Conservation (phyloP, 148 eudicot genomes). For the Rhododendron simsii region DNA sequence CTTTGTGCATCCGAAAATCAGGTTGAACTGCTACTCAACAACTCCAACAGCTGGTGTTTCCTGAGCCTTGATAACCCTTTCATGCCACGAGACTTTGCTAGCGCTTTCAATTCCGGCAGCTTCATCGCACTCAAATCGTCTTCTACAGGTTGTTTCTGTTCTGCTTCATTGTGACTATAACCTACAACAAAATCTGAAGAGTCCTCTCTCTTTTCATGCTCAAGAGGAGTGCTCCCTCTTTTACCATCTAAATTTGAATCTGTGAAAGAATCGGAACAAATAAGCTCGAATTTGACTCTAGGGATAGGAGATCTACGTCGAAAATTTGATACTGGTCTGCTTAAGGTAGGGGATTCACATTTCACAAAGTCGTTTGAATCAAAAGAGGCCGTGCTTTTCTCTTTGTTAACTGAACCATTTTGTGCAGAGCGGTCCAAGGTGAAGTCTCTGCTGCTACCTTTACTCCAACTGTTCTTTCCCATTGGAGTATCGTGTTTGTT, state of each 20-base stretch:
- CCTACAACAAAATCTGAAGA: neutral
- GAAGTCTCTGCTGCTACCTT: neutral
- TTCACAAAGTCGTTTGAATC: neutral
- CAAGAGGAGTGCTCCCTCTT: neutral
- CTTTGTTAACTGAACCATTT: neutral
- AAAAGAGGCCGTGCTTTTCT: neutral
- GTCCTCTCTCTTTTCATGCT: neutral
- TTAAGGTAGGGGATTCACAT: neutral
- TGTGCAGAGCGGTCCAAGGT: neutral
- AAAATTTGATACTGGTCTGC: neutral
- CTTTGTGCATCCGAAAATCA: neutral
- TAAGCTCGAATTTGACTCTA: neutral
- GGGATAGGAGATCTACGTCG: neutral
- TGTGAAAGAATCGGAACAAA: neutral
- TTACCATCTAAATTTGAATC: neutral
- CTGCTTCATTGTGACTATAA: neutral
- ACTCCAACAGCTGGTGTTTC: neutral
- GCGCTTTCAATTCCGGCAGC: neutral
- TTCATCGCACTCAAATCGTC: neutral
- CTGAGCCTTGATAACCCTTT: neutral
- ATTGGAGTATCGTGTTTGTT: neutral
- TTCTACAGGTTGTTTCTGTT: neutral
- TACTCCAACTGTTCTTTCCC: neutral
- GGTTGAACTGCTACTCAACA: neutral
- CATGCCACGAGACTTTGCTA: neutral